Conservation (phyloP, 306 rosid species). For the Cercis canadensis region DNA sequence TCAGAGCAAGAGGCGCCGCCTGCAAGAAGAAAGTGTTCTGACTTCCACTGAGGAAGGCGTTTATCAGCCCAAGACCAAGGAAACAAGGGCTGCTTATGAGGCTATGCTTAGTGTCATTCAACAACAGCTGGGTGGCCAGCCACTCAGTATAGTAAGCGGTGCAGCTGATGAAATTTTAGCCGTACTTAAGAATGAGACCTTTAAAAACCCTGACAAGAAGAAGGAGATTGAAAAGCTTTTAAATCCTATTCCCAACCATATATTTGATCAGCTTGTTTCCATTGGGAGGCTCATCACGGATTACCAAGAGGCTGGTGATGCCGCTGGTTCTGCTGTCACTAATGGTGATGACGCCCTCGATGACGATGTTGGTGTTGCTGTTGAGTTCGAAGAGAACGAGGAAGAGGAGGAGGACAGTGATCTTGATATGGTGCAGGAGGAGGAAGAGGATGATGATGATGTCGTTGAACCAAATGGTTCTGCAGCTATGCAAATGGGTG, state of each 20-base stretch:
- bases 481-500: constrained; percentile 92
- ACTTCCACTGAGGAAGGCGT: constrained; percentile 79
- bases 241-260: constrained; percentile 54
- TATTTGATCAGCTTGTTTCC: constrained; percentile 73
- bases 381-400: constrained; percentile 94
- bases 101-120: constrained; percentile 93
- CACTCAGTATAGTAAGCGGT: constrained; percentile 74
- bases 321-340: constrained; percentile 47
- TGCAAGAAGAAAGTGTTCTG: constrained; percentile 81
- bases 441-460: constrained; percentile 87
- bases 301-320: constrained; percentile 75
- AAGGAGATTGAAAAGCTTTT: constrained; percentile 86
- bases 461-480: constrained; percentile 60
- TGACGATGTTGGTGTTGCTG: constrained; percentile 92
- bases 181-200: constrained; percentile 64
- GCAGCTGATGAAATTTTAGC: constrained; percentile 87
- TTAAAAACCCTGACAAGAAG: constrained; percentile 81
- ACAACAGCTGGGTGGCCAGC: constrained; percentile 90
- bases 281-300: constrained; percentile 86
- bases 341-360: constrained; percentile 79
- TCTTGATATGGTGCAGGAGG: constrained; percentile 92
- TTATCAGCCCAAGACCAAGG: constrained; percentile 90
- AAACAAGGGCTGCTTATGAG: constrained; percentile 90
- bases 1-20: constrained; percentile 70
- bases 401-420: constrained; percentile 95